A percentile compares a stretch with the other conserved stretches of the same genome.
phyloP scores from a whole-genome alignment of 768 basidiomycete species.

The Pleurotus pulmonarius region DNA sequence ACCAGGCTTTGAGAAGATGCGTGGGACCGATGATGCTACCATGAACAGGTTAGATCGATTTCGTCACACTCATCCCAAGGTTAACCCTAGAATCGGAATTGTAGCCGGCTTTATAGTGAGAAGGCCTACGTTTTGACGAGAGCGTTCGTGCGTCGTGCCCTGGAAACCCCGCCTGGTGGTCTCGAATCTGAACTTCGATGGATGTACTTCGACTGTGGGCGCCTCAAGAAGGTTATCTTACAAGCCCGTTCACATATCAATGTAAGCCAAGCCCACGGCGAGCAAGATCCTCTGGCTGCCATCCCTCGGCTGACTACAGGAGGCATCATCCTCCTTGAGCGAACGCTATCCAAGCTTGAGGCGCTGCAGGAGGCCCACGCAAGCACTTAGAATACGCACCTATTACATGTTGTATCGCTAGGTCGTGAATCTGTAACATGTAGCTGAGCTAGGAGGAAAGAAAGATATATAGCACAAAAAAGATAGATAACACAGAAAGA shows the following conservation, averaged over 20 bases:
- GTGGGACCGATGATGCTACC: conserved; percentile 86
- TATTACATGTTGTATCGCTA: too few relatives aligned
- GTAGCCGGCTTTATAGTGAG: conserved; percentile 89
- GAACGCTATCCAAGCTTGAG: conserved; percentile 69
- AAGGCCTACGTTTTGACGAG: conserved; percentile 90
- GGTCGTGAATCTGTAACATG: too few relatives aligned
- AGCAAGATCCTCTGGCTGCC: conserved; percentile 40
- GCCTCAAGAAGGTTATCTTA: conserved; percentile 64
- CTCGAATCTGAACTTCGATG: conserved; percentile 70
- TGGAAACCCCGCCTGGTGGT: conserved; percentile 71
- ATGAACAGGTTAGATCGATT: conserved; percentile 65
- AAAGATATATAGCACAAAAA: too few relatives aligned
- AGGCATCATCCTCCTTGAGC: conserved; percentile 72
- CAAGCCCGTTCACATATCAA: conserved; percentile 63
- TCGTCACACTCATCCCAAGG: conserved; percentile 3
- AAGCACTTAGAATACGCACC: too few relatives aligned
- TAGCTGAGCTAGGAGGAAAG: too few relatives aligned
- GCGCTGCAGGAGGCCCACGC: conserved; percentile 24
- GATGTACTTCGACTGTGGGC: conserved; percentile 64
- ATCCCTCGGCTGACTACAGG: conserved; percentile 79
- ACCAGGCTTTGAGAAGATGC: conserved; percentile 88
- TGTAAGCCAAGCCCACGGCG: conserved; percentile 49
- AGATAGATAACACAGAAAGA: too few relatives aligned
- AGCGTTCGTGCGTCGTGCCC: conserved; percentile 85
- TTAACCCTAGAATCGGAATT: conserved; percentile 2